Evolutionary conservation across 805 yeast genomes (phyloP).

Genomic region (Yamadazyma sp.): DNA sequence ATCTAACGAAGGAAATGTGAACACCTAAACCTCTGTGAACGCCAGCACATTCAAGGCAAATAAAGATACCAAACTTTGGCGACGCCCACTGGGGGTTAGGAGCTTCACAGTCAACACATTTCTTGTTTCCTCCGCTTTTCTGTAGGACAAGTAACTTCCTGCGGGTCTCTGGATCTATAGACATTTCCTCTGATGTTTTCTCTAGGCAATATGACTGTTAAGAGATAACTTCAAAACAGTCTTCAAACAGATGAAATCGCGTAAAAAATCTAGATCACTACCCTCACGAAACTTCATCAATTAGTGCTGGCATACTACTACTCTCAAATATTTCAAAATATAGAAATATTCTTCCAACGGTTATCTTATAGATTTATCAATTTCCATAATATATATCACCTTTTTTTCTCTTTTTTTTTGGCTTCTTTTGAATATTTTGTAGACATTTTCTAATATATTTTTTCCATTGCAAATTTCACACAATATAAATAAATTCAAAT

Average conservation of each 20-base stretch:
- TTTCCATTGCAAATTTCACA: no score
- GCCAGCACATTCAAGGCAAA: conserved; percentile 98
- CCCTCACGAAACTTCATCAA: no score
- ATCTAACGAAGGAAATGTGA: conserved; percentile 92
- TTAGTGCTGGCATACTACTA: no score
- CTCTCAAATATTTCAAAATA: no score
- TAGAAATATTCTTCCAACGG: no score
- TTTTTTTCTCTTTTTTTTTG: background rate
- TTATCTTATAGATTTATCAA: no score
- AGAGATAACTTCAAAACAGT: background rate
- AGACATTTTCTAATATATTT: no score
- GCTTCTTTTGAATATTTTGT: background rate
- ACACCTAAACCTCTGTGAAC: conserved; percentile 94
- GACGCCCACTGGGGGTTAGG: conserved; percentile 99
- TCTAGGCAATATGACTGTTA: no score
- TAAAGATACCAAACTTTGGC: conserved; percentile 95
- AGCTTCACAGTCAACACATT: conserved; percentile 90
- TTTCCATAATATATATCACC: background rate
- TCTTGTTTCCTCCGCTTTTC: conserved; percentile 69
- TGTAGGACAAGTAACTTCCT: conserved; percentile 75
- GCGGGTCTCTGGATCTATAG: conserved; percentile 91
- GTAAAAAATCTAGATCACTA: conserved; percentile 3
- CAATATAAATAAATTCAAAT: no score
- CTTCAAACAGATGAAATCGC: conserved; percentile 7
- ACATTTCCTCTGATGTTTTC: conserved; percentile 45